Conservation (phyloP, 768 basidiomycete species). For the Cystofilobasidium bisporidii region DNA sequence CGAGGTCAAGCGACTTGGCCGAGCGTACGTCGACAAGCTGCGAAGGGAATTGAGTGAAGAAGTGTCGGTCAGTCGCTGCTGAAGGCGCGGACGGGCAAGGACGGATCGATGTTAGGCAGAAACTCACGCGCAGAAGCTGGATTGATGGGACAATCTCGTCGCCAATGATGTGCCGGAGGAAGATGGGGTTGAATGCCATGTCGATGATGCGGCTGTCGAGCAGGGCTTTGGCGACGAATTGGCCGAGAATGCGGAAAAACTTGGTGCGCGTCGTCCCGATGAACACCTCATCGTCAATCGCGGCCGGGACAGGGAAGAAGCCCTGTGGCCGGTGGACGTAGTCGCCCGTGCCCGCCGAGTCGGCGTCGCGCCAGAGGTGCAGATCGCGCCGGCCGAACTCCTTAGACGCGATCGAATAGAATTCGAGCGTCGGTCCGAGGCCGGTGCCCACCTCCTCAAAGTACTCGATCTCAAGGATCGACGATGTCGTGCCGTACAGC, state of each 20-base stretch:
- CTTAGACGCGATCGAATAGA: conserved; percentile 91
- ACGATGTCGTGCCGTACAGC: conserved; percentile 79
- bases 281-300: neutral
- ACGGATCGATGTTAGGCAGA: neutral
- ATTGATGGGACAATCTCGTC: conserved; percentile 75
- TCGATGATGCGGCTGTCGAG: conserved; percentile 96
- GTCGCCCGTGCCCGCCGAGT: conserved; percentile 49
- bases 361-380: conserved; percentile 85
- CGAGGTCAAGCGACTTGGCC: conserved; percentile 71
- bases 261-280: conserved; percentile 43
- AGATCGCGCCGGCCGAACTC: conserved; percentile 84
- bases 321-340: conserved; percentile 80
- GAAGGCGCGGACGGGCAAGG: neutral
- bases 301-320: conserved; percentile 68
- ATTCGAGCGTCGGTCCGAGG: conserved; percentile 91
- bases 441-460: conserved; percentile 98
- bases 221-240: conserved; percentile 94
- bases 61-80: neutral
- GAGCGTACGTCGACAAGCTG: conserved; percentile 76
- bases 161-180: conserved; percentile 79
- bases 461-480: conserved; percentile 93
- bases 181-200: conserved; percentile 86
- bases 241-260: conserved; percentile 80
- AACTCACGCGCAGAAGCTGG: conserved; percentile 64
- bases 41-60: conserved; percentile 1